Evolutionary conservation across 192 early-diverging fungal species (phyloP), one percentile per base, ranked within the genome.

Genomic region (Coemansia sp.): DNA sequence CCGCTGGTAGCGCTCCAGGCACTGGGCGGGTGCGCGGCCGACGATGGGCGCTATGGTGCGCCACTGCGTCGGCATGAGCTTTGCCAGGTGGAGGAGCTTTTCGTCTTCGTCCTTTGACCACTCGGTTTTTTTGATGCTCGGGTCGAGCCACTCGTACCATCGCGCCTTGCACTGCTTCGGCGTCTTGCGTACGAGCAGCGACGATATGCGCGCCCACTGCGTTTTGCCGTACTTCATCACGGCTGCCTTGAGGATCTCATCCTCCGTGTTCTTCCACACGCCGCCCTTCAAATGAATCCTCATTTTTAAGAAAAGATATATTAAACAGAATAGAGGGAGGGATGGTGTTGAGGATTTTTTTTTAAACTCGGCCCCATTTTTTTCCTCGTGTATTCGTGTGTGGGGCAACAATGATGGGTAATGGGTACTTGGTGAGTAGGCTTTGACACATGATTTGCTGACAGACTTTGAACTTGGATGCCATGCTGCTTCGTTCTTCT

Each of bases 61-160:
- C 97, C 97, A 99, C 76, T 99, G 97, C 7, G 97, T 99, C 27
- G 97, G 97, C 97, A 99, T 99, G 29, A 99, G 85, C 77, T 98
- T 98, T 36, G 97, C 97, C 64, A 99, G 79, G 79, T 99, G 96
- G 46, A 99, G 76, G 10, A 99, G 84, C 79, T 96, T 97, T 74
- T 99, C 97, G 75, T 99, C 97, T 73, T 99, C 97, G 62, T 99
- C 97, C 67, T 92, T 95, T 11, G 96, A 92, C 97, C 97, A 99
- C 77, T 98, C 97, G 9, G 95, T 99, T 87, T 99, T 99, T 75
- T 95, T 97, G 84, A 99, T 99, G 61, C 93, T 93, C 6, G 97
- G 95, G 84, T 99, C 97, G 17, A 99, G 86, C 97, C 97, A 99
- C 84, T 99, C 97, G 74, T 89, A 96, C 97, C 97, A 99, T 68